Conservation (phyloP, 768 basidiomycete species). For the Podaxis rugospora region DNA sequence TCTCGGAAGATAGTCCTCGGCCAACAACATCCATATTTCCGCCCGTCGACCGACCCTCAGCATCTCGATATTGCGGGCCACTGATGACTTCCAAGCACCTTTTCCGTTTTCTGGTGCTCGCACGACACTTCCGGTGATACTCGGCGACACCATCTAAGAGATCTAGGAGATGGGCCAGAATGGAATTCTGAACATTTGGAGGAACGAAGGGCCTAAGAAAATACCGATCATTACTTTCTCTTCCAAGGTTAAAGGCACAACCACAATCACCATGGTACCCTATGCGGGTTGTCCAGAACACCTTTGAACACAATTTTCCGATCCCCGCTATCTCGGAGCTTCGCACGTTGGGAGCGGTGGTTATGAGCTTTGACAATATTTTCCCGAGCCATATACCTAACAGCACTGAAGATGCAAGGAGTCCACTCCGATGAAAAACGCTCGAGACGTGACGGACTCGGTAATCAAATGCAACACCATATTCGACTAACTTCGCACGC, state of each 20-base stretch:
- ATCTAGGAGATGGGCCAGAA: constrained; percentile 47
- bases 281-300: constrained; percentile 70
- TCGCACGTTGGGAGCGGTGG: constrained; percentile 62
- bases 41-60: constrained; percentile 13
- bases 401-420: neutral
- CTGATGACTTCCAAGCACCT: constrained; percentile 18
- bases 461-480: neutral
- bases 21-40: neutral
- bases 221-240: constrained; percentile 5
- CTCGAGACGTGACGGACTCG: neutral
- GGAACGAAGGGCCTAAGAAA: constrained; percentile 58
- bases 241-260: constrained; percentile 4
- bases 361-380: constrained; percentile 48
- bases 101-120: constrained; percentile 37
- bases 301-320: constrained; percentile 65
- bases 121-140: constrained; percentile 32
- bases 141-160: constrained; percentile 46
- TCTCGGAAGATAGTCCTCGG: neutral
- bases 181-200: constrained; percentile 54
- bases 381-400: constrained; percentile 35
- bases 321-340: constrained; percentile 39
- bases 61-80: constrained; percentile 12
- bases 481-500: neutral
- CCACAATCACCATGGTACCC: constrained; percentile 55
- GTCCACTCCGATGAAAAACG: neutral